Evolutionary conservation across 495 filamentous ascomycete genomes (phyloP), one percentile per base, ranked within the genome.

Genomic region (Parmelia sp.): DNA sequence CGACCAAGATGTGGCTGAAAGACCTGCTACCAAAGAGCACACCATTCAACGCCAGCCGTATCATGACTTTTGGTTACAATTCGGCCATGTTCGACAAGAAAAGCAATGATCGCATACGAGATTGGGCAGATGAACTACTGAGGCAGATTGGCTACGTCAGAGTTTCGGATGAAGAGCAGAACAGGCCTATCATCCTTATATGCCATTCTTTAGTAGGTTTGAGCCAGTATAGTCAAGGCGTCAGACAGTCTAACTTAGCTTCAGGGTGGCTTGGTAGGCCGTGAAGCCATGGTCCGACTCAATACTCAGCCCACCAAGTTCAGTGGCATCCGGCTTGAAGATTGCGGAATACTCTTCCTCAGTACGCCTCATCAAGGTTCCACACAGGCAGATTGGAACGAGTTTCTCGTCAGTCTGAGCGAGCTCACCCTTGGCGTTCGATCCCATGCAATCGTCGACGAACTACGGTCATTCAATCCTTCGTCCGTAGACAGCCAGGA

Each of bases 1-100:
- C 66, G 63, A 5, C 71, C 69, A 42, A 71, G 63, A 35, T 29
- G 39, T 60, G 58, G 33, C 58, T 25, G 3, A 23, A n/a, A 10
- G 44, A 47, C 8, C 8, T 47, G 3, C 11, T 47, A 25, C 44
- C 44, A 9, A 11, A 10, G 0, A 25, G n/a, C 10, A 10, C 21
- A 8, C 6, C 6, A 3, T 47, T 47, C 2, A 7, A 25, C 7
- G 3, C 7, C 0, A 25, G n/a, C 21, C 6, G 44, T 3, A 47
- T 47, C 9, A 47, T 47, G 44, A 47, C 44, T 8, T 47, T 23
- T 8, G 44, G 44, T 12, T 47, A 47, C 44, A 11, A 47, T 25
- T 47, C 44, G 4, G 25, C 2, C 8, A 6, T 10, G 1, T 10
- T 47, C 8, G 9, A 47, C 25, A 23, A n/a, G n/a, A 23, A 47